Conservation (phyloP, 1,284 basidiomycete genomes). For the Malassezia obtusa region DNA sequence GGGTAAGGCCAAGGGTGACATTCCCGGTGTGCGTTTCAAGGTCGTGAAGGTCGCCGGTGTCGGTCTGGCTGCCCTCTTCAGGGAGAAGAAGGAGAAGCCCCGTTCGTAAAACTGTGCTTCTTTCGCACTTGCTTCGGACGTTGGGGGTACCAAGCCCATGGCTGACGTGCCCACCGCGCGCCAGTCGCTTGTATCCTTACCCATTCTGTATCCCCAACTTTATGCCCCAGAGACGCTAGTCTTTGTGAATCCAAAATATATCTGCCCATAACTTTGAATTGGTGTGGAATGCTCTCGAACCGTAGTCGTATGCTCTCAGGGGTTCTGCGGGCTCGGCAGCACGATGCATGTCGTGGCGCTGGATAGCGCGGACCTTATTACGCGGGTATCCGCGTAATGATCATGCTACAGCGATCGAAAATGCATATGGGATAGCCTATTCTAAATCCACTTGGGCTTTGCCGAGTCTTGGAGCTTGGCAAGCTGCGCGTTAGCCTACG, state of each 20-base stretch:
- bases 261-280: conserved; percentile 1
- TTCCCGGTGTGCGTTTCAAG: conserved; percentile 85
- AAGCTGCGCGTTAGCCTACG: conserved; percentile 2
- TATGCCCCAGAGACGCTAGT: conserved; percentile 10
- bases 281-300: neutral
- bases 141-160: neutral
- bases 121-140: neutral
- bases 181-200: neutral
- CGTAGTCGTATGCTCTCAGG: neutral
- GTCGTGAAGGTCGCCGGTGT: conserved; percentile 99
- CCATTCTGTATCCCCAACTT: conserved; percentile 8
- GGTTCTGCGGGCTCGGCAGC: too few relatives aligned
- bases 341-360: neutral
- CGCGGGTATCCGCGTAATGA: too few relatives aligned
- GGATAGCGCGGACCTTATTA: neutral
- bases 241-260: conserved; percentile 12
- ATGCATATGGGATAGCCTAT: neutral
- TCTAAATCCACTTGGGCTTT: conserved; percentile 6
- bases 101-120: conserved; percentile 28
- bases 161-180: neutral
- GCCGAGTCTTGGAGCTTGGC: conserved; percentile 12
- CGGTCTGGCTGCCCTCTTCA: conserved; percentile 57
- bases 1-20: conserved; percentile 97
- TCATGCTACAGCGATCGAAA: too few relatives aligned
- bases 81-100: conserved; percentile 42